Base-by-base conservation (phyloP, 345 rosid genomes). In the Linum trigynum region DNA sequence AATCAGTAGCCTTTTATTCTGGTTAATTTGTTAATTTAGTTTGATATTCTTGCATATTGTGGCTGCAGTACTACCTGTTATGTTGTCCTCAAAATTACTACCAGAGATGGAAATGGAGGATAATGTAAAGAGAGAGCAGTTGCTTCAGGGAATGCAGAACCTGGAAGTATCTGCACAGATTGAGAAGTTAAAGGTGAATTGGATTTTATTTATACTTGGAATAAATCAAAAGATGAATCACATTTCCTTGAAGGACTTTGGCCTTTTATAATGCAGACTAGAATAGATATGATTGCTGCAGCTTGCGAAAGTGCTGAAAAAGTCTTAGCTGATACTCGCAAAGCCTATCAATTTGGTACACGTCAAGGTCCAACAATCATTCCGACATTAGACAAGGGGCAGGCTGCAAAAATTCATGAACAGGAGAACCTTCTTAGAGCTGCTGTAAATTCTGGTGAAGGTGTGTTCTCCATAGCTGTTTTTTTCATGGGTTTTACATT, bases 301-400 rank as follows among this genome's bases (percentile, higher is more conserved):
- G 99, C 95, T n/a, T 94, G 97, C 81, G 95, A 86, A 75, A 82
- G 86, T 82, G 96, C 95, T 45, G 97, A 83, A 76, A 85, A 84
- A 76, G 91, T 88, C 6, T 71, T 94, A 64, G 87, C 91, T 35
- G 95, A 90, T 59, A 83, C 95, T 3, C 92, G 92, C 61, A 87
- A 90, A 83, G 97, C 91, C 39, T 91, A 91, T 72, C 84, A 91
- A 65, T 76, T 86, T 59, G 91, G 91, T 56, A 63, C 84, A 42
- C 90, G 94, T 65, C 95, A 89, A 79, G 96, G 91, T 10, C 95
- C 88, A 7, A 67, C 95, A 0, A 84, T 82, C 76, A 84, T 83
- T 75, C 97, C 95, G 3, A 85, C 97, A 62, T 64, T 85, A 71
- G 99, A 94, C 69, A 88, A 86, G 81, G 82, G 74, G 67, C 91